Base-by-base conservation (phyloP, 768 basidiomycete genomes). In the Clitopilus passeckerianus region DNA sequence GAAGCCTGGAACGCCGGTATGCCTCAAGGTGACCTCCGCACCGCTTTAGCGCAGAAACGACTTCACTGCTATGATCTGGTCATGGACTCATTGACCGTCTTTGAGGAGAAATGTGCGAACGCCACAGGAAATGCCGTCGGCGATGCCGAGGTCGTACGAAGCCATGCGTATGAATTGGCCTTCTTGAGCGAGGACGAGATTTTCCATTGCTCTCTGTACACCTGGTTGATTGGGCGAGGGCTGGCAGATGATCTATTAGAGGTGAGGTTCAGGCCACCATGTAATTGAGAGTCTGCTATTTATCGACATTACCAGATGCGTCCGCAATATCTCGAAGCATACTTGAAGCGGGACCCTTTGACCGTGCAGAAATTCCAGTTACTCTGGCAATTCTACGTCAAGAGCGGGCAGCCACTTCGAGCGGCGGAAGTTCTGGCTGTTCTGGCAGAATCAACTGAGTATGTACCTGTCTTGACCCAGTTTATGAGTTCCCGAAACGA, bases 351-450 rank as follows among this genome's bases (percentile, higher is more conserved):
- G 56, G 90, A 93, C 59, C 94, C 94, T 18, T 74, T 81, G 1
- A 89, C 88, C 0, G 86, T 90, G 15, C 82, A 90, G 63, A 94
- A 95, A 69, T 86, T 82, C 67, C 92, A 98, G 66, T 75, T 99
- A 1, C 77, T 98, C 1, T 98, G 97, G 97, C 93, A 98, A 67
- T 98, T 93, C 74, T 96, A 97, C 68, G 94, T 96, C 56, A 91
- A 96, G 66, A 89, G 92, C 64, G 89, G 90, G 0, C 90, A 94
- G 64, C 90, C 90, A 33, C 71, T 95, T 52, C 83, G 90, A 46
- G 96, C 97, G 1, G 95, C 97, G 1, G 87, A 91, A 68, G 89
- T 96, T 0, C 82, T 98, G 50, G 83, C 84, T 12, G 77, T 82
- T 14, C 75, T 98, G 53, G 95, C 97, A 30, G 91, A 96, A 66